Conservation (phyloP, 192 early-diverging fungal genomes). For the Lobosporangium transversale region DNA sequence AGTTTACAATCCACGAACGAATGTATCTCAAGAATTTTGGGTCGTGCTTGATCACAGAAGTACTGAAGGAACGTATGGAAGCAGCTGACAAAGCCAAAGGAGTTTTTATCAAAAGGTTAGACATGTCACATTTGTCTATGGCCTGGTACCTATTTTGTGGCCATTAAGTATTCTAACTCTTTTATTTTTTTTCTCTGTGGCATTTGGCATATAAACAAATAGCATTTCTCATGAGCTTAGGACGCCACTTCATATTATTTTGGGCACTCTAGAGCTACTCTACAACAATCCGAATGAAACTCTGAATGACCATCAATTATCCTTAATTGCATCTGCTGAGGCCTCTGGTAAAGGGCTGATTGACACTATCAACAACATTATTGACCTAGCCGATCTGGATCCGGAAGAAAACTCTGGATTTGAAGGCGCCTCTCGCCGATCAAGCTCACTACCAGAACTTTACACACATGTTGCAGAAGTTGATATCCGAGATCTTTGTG, state of each 20-base stretch:
- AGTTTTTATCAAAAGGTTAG: slow-evolving; percentile 54
- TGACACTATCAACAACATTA: slow-evolving; percentile 37
- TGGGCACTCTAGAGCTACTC: slow-evolving; percentile 60
- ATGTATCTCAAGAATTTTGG: slow-evolving; percentile 61
- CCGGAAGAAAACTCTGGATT: slow-evolving; percentile 16
- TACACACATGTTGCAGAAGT: slow-evolving; percentile 14
- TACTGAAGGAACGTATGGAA: slow-evolving; percentile 54
- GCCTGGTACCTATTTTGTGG: too few species aligned
- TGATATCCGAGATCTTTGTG: slow-evolving; percentile 35
- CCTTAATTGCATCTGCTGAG: slow-evolving; percentile 50
- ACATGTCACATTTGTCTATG: too few species aligned
- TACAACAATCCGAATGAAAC: slow-evolving; percentile 16
- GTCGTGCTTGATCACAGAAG: slow-evolving; percentile 55
- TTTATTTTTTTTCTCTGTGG: neutral
- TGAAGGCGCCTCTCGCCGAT: neutral
- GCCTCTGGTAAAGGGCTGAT: slow-evolving; percentile 47
- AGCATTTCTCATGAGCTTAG: slow-evolving; percentile 61
- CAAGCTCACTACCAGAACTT: neutral
- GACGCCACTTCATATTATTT: slow-evolving; percentile 63
- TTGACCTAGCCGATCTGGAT: slow-evolving; percentile 32
- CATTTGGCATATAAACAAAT: too few species aligned
- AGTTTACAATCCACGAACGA: slow-evolving; percentile 56
- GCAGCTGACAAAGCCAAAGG: slow-evolving; percentile 61
- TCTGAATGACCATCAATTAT: slow-evolving; percentile 31
- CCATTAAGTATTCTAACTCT: neutral